Evolutionary conservation across 83 land plant species (phyloP).

Genomic region (Picea abies): DNA sequence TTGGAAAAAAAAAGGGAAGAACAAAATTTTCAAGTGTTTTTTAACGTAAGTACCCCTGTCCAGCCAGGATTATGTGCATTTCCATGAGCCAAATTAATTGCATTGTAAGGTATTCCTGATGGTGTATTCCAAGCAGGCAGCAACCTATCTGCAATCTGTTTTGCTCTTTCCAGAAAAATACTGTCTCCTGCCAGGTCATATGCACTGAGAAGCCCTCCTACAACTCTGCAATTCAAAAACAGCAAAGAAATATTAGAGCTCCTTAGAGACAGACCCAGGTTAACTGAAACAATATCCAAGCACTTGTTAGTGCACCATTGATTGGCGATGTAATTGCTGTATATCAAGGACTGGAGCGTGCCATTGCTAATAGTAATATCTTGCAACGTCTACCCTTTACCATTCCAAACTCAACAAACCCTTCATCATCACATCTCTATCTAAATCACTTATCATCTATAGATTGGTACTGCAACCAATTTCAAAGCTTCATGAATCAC

Average conservation of each 20-base stretch:
- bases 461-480: neutral
- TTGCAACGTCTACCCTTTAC: constrained; percentile 1
- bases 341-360: neutral
- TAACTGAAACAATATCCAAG: neutral
- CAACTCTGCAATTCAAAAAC: constrained; percentile 57
- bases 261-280: neutral
- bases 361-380: neutral
- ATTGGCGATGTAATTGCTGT: neutral
- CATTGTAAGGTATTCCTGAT: constrained; percentile 89
- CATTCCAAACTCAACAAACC: neutral
- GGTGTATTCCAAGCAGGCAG: constrained; percentile 98
- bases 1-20: neutral
- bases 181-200: constrained; percentile 91
- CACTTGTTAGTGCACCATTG: neutral
- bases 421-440: neutral
- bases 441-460: neutral
- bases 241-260: neutral
- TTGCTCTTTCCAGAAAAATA: constrained; percentile 85
- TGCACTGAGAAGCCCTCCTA: constrained; percentile 97
- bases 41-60: constrained; percentile 71
- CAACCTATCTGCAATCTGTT: constrained; percentile 85
- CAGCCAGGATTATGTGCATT: constrained; percentile 81
- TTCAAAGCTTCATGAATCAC: neutral
- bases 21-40: neutral
- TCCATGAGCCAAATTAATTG: constrained; percentile 84